Base-by-base conservation (phyloP, 2,329 filamentous ascomycete genomes). In the Aciculosporium take region DNA sequence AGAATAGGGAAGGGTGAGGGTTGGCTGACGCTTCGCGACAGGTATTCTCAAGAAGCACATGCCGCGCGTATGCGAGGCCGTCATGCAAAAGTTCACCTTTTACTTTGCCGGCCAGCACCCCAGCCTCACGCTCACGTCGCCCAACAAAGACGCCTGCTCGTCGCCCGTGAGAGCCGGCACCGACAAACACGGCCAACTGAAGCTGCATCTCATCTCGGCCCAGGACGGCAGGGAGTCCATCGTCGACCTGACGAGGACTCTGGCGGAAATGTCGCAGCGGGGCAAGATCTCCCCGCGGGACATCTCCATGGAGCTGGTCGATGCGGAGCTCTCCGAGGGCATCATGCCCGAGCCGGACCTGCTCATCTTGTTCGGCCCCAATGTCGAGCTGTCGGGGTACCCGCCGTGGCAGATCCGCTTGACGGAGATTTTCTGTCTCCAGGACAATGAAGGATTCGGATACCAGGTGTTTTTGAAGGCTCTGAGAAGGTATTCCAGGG, bases 401-500 rank as follows among this genome's bases (percentile, higher is more conserved):
- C 91, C 91, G 8, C 91, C 91, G 1, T 98, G 91, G 91, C 91
- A 95, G 63, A 74, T 96, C 46, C 76, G 91, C 33, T 66, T 98
- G 56, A 95, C 88, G 0, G 91, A 98, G 68, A 95, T 98, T 44
- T 95, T 88, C 59, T 76, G 79, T 53, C 66, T 84, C 10, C 72
- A 73, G 43, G 83, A 88, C 56, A 86, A 86, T 58, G 74, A 82
- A 47, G 79, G 79, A 1, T 88, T 98, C 15, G 87, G 87, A 34
- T 98, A 98, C 60, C 88, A 95, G 56, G 82, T 94, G 24, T 98
- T 96, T 60, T 68, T 96, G 48, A 74, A 81, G 48, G 89, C 81
- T 1, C 64, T 98, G 51, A 81, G 84, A 59, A 85, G 81, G 53
- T 98, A 77, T 63, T 82, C 86, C 8, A 80, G 79, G 49, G 89